These are phyloP conservation scores for Phytophthora megakarya DNA, from an alignment of 352 stramenopile genomes.

Conservation along the genomic window DNA sequence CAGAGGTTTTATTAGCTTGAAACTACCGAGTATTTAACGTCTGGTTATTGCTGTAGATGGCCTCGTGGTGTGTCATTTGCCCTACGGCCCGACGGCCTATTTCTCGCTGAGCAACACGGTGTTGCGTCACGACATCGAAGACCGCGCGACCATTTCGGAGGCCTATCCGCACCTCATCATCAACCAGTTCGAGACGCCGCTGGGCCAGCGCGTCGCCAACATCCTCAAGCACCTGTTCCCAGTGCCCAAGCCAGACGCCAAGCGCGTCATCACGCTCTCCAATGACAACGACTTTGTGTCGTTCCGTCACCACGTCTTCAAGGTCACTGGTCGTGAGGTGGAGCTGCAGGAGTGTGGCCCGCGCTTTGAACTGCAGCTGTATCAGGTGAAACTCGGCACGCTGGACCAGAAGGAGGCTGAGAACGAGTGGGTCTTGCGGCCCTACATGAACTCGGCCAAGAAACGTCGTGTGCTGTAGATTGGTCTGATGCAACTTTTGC, in stretches of 20 bases:
- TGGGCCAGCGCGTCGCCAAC: slow-evolving; percentile 96
- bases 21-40: too few species aligned
- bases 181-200: slow-evolving; percentile 94
- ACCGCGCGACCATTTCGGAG: slow-evolving; percentile 92
- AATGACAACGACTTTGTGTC: slow-evolving; percentile 99
- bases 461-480: slow-evolving; percentile 93
- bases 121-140: slow-evolving; percentile 98
- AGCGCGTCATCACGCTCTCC: slow-evolving; percentile 97
- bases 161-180: slow-evolving; percentile 97
- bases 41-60: slow-evolving; percentile 90
- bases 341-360: slow-evolving; percentile 96
- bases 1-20: too few species aligned
- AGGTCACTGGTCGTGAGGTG: slow-evolving; percentile 92
- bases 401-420: slow-evolving; percentile 99
- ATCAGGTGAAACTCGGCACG: slow-evolving; percentile 98
- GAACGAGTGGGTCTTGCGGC: slow-evolving; percentile 99
- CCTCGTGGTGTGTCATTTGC: slow-evolving; percentile 98
- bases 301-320: slow-evolving; percentile 99
- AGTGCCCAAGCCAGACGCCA: slow-evolving; percentile 95
- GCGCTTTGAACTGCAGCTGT: slow-evolving; percentile 99
- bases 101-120: slow-evolving; percentile 98
- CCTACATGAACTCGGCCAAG: slow-evolving; percentile 99
- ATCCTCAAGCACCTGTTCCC: slow-evolving; percentile 99
- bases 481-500: slow-evolving; percentile 15
- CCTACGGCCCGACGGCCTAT: slow-evolving; percentile 98